phyloP scores from a whole-genome alignment of 176 grass and related monocot genomes.

The Ensete ventricosum region DNA sequence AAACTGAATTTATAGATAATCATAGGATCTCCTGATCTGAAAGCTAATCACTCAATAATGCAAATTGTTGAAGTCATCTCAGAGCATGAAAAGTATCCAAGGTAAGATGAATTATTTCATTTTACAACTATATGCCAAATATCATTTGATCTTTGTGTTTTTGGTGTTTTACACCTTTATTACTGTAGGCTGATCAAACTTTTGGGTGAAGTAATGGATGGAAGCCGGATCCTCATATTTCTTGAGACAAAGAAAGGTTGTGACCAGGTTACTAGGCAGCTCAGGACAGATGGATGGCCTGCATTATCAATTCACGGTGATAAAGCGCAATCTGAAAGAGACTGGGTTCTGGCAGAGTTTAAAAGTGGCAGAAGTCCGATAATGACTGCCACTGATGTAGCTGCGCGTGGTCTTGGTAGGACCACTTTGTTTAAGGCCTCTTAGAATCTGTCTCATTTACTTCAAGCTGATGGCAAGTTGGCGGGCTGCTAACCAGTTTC shows the following conservation, averaged over 20 bases:
- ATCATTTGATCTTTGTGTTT: constrained; percentile 16
- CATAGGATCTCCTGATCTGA: constrained; percentile 85
- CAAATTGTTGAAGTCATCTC: constrained; percentile 88
- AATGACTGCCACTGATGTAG: constrained; percentile 98
- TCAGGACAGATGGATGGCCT: constrained; percentile 98
- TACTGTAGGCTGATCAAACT: constrained; percentile 71
- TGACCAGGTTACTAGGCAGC: constrained; percentile 83
- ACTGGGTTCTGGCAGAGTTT: constrained; percentile 90
- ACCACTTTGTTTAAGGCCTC: constrained; percentile 56
- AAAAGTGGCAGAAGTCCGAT: constrained; percentile 90
- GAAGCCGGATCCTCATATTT: constrained; percentile 87
- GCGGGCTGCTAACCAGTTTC: constrained; percentile 81
- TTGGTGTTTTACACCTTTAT: constrained; percentile 15
- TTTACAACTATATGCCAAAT: constrained; percentile 1
- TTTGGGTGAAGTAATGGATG: constrained; percentile 74
- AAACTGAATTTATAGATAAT: constrained; percentile 52
- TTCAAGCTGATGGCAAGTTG: constrained; percentile 61
- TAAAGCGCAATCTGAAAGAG: constrained; percentile 93
- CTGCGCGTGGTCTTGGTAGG: constrained; percentile 99
- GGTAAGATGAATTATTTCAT: constrained; percentile 26
- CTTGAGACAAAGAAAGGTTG: constrained; percentile 96
- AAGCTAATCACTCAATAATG: constrained; percentile 96
- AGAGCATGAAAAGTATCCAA: constrained; percentile 86
- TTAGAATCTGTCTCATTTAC: constrained; percentile 29
- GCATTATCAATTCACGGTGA: constrained; percentile 96